Conservation (phyloP, 2,329 filamentous ascomycete species). For the Lecanicillium sp. region DNA sequence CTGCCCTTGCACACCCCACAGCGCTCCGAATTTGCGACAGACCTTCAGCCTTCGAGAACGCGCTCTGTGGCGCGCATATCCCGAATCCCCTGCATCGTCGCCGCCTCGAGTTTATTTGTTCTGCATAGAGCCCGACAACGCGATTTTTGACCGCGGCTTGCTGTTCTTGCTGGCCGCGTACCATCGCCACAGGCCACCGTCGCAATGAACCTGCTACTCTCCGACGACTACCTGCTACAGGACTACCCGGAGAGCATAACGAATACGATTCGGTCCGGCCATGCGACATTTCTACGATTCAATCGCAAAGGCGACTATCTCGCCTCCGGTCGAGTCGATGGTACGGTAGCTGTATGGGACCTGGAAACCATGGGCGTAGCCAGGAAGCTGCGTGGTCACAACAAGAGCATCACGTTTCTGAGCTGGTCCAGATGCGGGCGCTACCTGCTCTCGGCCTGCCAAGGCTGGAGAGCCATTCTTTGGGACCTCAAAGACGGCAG, state of each 20-base stretch:
- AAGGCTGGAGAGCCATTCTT: slow-evolving; percentile 93
- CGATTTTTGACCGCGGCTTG: too few relatives aligned
- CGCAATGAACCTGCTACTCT: slow-evolving; percentile 51
- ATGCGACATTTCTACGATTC: slow-evolving; percentile 69
- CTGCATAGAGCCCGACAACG: too few relatives aligned
- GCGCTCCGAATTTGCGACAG: slow-evolving; percentile 4
- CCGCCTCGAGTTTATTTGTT: not conserved
- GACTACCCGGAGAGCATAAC: slow-evolving; percentile 90
- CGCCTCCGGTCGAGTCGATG: slow-evolving; percentile 88
- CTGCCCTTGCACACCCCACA: slow-evolving; percentile 1
- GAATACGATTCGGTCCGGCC: slow-evolving; percentile 70
- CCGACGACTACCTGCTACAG: slow-evolving; percentile 57
- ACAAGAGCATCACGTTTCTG: slow-evolving; percentile 84
- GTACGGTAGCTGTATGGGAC: slow-evolving; percentile 92
- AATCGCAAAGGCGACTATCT: slow-evolving; percentile 92
- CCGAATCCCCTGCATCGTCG: not conserved
- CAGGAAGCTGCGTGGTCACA: slow-evolving; percentile 88
- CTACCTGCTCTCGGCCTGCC: slow-evolving; percentile 85
- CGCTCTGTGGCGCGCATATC: not conserved
- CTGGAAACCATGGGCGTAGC: slow-evolving; percentile 96
- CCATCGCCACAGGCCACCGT: not conserved
- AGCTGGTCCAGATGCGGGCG: slow-evolving; percentile 92
- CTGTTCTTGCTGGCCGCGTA: too few relatives aligned
- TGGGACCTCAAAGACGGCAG: slow-evolving; percentile 76
- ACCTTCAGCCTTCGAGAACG: not conserved